Evolutionary conservation across 2,329 filamentous ascomycete genomes (phyloP).

Genomic region (Shiraia sp.): DNA sequence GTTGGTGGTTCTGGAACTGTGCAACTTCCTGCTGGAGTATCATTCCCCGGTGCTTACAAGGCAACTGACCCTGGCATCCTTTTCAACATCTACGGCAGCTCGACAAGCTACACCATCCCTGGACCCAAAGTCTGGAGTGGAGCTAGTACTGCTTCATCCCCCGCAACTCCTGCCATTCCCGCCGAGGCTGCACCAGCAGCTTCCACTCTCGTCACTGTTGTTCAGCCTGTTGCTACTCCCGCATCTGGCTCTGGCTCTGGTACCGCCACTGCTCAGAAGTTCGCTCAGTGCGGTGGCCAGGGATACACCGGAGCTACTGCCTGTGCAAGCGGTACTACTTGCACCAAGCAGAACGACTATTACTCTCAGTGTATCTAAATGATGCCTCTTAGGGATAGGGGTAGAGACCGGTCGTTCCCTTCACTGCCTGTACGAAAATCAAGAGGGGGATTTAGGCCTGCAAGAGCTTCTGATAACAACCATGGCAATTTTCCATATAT

Average conservation of each 20-base stretch:
- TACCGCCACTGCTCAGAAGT: constrained; percentile 33
- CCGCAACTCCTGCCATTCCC: constrained; percentile 15
- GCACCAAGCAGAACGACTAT: constrained; percentile 49
- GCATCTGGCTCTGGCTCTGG: constrained; percentile 11
- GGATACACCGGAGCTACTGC: constrained; percentile 46
- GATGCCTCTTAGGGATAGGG: too few relatives aligned
- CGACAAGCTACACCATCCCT: constrained; percentile 40
- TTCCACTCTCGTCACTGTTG: constrained; percentile 28
- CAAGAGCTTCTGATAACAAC: too few relatives aligned
- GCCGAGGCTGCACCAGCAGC: constrained; percentile 12
- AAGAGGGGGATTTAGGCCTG: not conserved
- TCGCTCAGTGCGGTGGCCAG: constrained; percentile 52
- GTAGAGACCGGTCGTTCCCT: too few relatives aligned
- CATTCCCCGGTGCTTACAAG: constrained; percentile 51
- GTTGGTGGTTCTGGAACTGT: constrained; percentile 39
- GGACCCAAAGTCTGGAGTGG: constrained; percentile 43
- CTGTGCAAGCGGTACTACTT: constrained; percentile 47
- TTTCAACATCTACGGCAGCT: constrained; percentile 47
- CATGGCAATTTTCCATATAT: too few relatives aligned
- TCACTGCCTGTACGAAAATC: too few relatives aligned
- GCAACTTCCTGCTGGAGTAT: constrained; percentile 47
- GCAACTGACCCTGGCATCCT: constrained; percentile 46
- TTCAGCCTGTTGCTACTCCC: constrained; percentile 19
- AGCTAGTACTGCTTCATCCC: constrained; percentile 17
- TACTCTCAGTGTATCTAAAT: constrained; percentile 51